A percentile compares a stretch with the other conserved stretches of the same genome.
These are phyloP conservation scores for Kwoniella sp. DNA, from an alignment of 768 basidiomycete genomes.

Conservation along the genomic window DNA sequence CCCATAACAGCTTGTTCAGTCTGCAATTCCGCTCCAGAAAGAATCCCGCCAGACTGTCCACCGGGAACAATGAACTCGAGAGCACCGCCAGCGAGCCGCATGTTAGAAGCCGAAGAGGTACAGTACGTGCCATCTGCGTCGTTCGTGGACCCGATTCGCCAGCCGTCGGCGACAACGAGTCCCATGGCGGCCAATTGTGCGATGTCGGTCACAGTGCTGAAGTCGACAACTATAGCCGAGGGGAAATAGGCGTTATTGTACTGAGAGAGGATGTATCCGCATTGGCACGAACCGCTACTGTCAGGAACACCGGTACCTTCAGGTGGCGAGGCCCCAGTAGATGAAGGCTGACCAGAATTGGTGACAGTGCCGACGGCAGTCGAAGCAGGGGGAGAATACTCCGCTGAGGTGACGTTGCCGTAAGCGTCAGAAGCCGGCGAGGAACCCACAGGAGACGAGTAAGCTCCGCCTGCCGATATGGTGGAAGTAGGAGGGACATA, in stretches of 20 bases:
- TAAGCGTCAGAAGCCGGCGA: neutral
- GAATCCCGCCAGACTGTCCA: constrained; percentile 17
- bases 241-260: constrained; percentile 21
- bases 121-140: constrained; percentile 9
- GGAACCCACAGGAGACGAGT: neutral
- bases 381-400: neutral
- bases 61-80: constrained; percentile 23
- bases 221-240: constrained; percentile 4
- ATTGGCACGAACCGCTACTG: constrained; percentile 3
- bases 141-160: neutral
- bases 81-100: constrained; percentile 13
- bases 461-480: neutral
- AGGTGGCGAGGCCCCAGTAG: neutral
- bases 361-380: neutral
- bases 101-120: neutral
- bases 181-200: constrained; percentile 1
- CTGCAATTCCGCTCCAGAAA: constrained; percentile 24
- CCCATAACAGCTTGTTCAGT: constrained; percentile 11
- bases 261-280: constrained; percentile 10
- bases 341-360: neutral
- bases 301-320: neutral
- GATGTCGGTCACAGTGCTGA: neutral
- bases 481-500: neutral
- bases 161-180: constrained; percentile 1
- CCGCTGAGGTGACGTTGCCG: neutral